Percentiles rank a stretch among this genome's conserved stretches.
phyloP scores from a whole-genome alignment of 78 protist genomes.

The Planoprotostelium fungivorum region DNA sequence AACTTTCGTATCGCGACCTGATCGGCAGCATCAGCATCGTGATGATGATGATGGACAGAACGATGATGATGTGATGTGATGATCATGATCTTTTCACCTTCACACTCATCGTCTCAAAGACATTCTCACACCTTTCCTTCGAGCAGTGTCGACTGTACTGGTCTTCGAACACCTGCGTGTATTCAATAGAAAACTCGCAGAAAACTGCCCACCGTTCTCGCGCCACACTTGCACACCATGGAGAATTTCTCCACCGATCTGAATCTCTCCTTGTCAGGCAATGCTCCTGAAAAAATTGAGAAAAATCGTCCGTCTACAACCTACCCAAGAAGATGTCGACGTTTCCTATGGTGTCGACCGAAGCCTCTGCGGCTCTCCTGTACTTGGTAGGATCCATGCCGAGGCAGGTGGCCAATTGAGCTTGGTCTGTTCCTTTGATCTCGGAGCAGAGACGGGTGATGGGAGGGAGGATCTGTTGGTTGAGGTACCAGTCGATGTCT shows the following conservation, averaged over 20 bases:
- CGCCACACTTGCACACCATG: background rate
- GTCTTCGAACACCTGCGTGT: too few relatives aligned
- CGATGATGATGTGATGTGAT: too few relatives aligned
- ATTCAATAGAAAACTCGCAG: too few relatives aligned
- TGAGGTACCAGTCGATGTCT: constrained; percentile 57
- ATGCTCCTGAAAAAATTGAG: background rate
- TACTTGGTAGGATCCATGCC: background rate
- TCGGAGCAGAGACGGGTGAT: constrained; percentile 22
- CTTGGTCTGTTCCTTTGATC: background rate
- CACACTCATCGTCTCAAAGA: background rate
- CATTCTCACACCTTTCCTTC: too few relatives aligned
- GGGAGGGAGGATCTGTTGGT: constrained; percentile 55
- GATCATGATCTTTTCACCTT: background rate
- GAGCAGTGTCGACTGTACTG: too few relatives aligned
- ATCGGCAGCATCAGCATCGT: background rate
- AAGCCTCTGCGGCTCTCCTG: background rate
- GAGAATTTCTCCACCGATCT: background rate
- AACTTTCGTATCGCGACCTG: background rate
- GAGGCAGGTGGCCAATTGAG: background rate
- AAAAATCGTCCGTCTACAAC: background rate
- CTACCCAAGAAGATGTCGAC: background rate
- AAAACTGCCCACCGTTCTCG: too few relatives aligned
- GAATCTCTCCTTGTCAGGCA: background rate
- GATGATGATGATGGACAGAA: background rate
- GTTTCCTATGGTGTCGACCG: background rate